phyloP scores from a whole-genome alignment of 208 protist genomes.

The Tritrichomonas foetus region DNA sequence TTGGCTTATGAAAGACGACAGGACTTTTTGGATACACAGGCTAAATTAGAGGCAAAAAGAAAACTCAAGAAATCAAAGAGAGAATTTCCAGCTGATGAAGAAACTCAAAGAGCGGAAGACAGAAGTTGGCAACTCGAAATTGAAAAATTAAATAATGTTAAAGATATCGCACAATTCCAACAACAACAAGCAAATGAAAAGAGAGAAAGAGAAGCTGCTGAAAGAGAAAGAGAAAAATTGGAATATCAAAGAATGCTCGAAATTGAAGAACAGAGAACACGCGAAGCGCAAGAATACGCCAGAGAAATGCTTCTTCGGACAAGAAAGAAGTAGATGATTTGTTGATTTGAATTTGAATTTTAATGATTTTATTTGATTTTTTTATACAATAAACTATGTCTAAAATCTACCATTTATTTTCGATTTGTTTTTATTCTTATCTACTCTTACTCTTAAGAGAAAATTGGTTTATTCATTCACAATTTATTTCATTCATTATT shows the following conservation, averaged over 20 bases:
- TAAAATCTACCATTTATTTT: too few relatives aligned
- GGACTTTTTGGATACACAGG: neutral
- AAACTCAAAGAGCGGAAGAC: neutral
- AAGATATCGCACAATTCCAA: neutral
- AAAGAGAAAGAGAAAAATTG: constrained; percentile 38
- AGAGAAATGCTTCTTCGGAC: neutral
- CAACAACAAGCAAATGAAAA: neutral
- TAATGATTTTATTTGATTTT: too few relatives aligned
- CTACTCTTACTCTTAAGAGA: too few relatives aligned
- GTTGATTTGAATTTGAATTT: too few relatives aligned
- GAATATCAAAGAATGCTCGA: neutral
- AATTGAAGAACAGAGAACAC: neutral
- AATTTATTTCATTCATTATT: too few relatives aligned
- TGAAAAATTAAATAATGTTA: neutral
- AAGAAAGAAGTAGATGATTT: neutral
- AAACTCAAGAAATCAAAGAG: neutral
- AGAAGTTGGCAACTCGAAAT: neutral
- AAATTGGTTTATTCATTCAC: too few relatives aligned
- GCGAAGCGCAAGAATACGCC: constrained; percentile 2
- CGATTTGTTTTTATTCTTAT: too few relatives aligned
- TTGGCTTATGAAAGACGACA: neutral
- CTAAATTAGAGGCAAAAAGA: neutral
- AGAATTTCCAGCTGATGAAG: neutral
- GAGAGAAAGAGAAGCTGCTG: constrained; percentile 8
- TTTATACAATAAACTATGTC: too few relatives aligned